These are phyloP conservation scores for Canna indica DNA, from an alignment of 176 grass and related monocot genomes.

Conservation along the genomic window DNA sequence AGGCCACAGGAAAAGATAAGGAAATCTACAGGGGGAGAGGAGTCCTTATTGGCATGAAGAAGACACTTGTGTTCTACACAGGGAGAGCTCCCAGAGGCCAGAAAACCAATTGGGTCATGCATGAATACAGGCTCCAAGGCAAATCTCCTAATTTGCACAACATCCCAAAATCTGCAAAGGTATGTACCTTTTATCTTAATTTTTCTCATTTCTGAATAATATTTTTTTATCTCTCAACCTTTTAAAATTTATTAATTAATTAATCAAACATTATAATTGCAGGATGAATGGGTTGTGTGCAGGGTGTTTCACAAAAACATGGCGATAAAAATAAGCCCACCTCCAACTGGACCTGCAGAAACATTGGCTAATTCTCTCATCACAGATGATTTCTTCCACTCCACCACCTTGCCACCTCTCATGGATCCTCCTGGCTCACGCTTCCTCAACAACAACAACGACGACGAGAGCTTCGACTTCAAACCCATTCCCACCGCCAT, in stretches of 20 bases:
- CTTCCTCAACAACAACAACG: not conserved
- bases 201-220: not conserved
- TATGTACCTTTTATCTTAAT: not conserved
- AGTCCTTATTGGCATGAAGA: not conserved
- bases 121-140: constrained; percentile 2
- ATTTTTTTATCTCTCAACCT: not conserved
- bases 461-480: not conserved
- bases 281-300: constrained; percentile 39
- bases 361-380: constrained; percentile 19
- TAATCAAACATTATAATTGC: too few relatives aligned
- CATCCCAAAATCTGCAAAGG: not conserved
- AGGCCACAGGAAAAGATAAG: constrained; percentile 4
- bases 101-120: constrained; percentile 2
- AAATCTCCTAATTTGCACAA: not conserved
- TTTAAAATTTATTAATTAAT: too few relatives aligned
- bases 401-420: constrained; percentile 34
- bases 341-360: constrained; percentile 19
- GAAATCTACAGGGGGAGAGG: constrained; percentile 1
- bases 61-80: not conserved
- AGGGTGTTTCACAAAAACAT: constrained; percentile 32
- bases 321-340: constrained; percentile 22
- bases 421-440: constrained; percentile 11
- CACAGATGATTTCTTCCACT: constrained; percentile 22
- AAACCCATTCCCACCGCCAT: not conserved
- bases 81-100: constrained; percentile 1